phyloP scores from a whole-genome alignment of 768 basidiomycete genomes.

The Boletus huronensis region DNA sequence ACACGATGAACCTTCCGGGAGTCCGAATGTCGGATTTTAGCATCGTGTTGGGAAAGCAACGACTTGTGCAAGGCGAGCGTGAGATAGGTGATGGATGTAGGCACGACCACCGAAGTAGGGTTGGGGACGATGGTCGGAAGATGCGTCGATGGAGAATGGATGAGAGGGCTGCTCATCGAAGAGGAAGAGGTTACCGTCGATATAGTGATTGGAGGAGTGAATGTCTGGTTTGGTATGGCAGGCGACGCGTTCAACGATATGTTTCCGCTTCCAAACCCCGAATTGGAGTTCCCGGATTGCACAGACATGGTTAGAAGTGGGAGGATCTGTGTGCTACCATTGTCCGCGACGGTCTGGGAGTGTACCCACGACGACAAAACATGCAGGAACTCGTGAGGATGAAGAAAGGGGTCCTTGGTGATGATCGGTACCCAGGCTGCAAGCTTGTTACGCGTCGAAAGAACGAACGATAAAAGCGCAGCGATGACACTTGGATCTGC shows the following conservation, averaged over 20 bases:
- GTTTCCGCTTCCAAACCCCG: conserved; percentile 9
- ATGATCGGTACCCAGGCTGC: conserved; percentile 45
- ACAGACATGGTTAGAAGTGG: conserved; percentile 31
- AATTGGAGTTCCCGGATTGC: conserved; percentile 14
- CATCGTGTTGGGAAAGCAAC: conserved; percentile 28
- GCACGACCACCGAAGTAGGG: background rate
- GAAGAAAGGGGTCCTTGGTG: conserved; percentile 78
- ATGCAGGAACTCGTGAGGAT: conserved; percentile 55
- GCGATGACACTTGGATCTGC: conserved; percentile 72
- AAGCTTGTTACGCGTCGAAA: conserved; percentile 67
- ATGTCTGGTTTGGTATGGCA: conserved; percentile 4
- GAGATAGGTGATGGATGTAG: conserved; percentile 16
- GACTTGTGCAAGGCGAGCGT: conserved; percentile 24
- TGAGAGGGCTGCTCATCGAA: conserved; percentile 4
- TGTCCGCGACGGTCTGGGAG: conserved; percentile 15
- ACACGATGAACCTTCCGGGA: conserved; percentile 61
- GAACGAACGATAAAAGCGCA: conserved; percentile 65
- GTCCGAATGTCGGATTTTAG: conserved; percentile 38
- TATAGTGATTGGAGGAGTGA: background rate
- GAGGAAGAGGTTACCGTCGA: conserved; percentile 10
- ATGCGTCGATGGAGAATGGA: conserved; percentile 4
- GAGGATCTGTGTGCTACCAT: conserved; percentile 18
- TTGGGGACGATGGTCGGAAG: conserved; percentile 18
- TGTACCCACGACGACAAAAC: conserved; percentile 39
- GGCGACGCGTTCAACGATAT: conserved; percentile 21